A percentile compares a stretch with the other conserved stretches of the same genome.
phyloP scores from a whole-genome alignment of 2,329 filamentous ascomycete species.

The Sporothrix schenckii region DNA sequence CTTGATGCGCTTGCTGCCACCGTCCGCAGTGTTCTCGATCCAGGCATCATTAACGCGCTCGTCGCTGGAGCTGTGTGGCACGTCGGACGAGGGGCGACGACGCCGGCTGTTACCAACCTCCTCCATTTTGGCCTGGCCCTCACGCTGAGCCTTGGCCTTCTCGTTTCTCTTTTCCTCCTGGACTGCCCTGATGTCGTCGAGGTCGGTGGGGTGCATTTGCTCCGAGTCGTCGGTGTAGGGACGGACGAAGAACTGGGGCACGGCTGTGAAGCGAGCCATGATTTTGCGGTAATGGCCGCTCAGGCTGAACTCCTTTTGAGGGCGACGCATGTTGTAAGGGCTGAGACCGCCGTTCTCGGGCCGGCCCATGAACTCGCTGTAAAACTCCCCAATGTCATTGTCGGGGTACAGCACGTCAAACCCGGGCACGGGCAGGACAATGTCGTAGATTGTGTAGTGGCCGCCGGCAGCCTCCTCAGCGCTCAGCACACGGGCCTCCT shows the following conservation, averaged over 20 bases:
- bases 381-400: slow-evolving; percentile 83
- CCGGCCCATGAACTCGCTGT: slow-evolving; percentile 81
- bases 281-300: slow-evolving; percentile 87
- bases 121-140: not conserved
- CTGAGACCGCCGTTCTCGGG: slow-evolving; percentile 76
- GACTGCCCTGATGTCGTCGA: slow-evolving; percentile 63
- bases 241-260: slow-evolving; percentile 69
- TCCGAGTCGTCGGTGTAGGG: slow-evolving; percentile 71
- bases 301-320: slow-evolving; percentile 84
- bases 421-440: slow-evolving; percentile 90
- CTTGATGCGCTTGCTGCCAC: slow-evolving; percentile 49
- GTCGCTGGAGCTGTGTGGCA: slow-evolving; percentile 31
- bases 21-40: slow-evolving; percentile 47
- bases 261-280: slow-evolving; percentile 69
- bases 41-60: slow-evolving; percentile 47
- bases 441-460: slow-evolving; percentile 77
- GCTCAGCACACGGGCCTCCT: slow-evolving; percentile 70
- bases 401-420: slow-evolving; percentile 84
- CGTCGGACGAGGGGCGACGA: slow-evolving; percentile 36
- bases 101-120: slow-evolving; percentile 35
- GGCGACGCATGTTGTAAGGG: slow-evolving; percentile 82
- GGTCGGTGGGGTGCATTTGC: slow-evolving; percentile 86
- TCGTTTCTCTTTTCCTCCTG: slow-evolving; percentile 3
- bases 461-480: slow-evolving; percentile 77
- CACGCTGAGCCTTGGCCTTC: not conserved